A percentile compares a stretch with the other conserved stretches of the same genome.
Evolutionary conservation across 2,329 filamentous ascomycete genomes (phyloP).

Genomic region (Pseudogymnoascus sp.): DNA sequence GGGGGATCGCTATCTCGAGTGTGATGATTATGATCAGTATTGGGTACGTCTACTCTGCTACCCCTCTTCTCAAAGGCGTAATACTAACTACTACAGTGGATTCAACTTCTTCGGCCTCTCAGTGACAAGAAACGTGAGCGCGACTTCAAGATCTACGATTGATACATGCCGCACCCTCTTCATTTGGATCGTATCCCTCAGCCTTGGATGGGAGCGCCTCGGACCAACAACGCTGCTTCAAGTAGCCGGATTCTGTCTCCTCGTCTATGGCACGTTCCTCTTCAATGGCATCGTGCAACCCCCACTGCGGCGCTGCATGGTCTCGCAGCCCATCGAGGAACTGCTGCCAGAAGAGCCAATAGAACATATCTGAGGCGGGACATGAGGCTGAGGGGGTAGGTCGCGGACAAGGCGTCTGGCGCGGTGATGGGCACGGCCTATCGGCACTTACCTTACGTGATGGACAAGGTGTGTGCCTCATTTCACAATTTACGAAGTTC

Average conservation of each 20-base stretch:
- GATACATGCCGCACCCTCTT: constrained; percentile 96
- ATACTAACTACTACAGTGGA: constrained; percentile 47
- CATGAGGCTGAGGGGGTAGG: neutral
- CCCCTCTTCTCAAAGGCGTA: neutral
- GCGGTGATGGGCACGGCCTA: neutral
- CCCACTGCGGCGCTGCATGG: constrained; percentile 62
- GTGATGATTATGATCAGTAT: constrained; percentile 96
- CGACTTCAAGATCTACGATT: constrained; percentile 89
- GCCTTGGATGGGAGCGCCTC: constrained; percentile 92
- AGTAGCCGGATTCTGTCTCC: constrained; percentile 74
- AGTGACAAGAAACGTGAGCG: constrained; percentile 81
- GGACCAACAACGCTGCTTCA: constrained; percentile 70
- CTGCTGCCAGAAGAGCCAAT: constrained; percentile 77
- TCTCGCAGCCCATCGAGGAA: constrained; percentile 47
- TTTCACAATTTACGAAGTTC: neutral
- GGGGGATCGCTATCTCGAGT: constrained; percentile 65
- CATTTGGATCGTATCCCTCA: constrained; percentile 93
- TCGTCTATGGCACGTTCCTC: constrained; percentile 94
- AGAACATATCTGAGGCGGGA: constrained; percentile 47
- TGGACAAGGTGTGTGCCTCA: neutral
- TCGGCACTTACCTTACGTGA: neutral
- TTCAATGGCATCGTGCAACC: constrained; percentile 92
- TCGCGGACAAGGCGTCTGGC: neutral
- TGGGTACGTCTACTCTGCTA: constrained; percentile 52
- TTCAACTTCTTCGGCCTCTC: constrained; percentile 99